Evolutionary conservation across 257 asterid genomes (phyloP).

Genomic region (Gentiana dahurica): DNA sequence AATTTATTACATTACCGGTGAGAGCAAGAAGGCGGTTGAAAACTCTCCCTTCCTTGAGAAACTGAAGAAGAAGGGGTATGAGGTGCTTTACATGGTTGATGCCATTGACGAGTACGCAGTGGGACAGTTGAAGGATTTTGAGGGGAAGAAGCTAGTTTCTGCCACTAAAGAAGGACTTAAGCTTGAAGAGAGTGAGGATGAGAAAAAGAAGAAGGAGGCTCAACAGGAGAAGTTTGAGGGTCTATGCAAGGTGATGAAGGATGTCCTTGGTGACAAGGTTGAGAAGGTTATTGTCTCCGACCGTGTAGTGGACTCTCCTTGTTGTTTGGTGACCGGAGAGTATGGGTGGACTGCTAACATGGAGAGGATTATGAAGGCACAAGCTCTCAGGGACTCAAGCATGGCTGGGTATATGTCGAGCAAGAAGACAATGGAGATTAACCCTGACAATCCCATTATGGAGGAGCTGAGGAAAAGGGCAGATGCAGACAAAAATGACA

Average conservation of each 20-base stretch:
- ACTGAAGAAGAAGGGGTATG: conserved; percentile 47
- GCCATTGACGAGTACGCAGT: conserved; percentile 52
- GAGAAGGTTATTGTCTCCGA: conserved; percentile 45
- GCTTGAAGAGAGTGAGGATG: conserved; percentile 54
- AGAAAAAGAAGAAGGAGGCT: conserved; percentile 33
- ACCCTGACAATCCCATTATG: conserved; percentile 53
- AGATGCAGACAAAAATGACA: conserved; percentile 54
- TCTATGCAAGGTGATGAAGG: conserved; percentile 53
- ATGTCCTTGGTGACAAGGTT: conserved; percentile 45
- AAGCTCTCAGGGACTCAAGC: conserved; percentile 46
- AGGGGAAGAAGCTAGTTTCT: conserved; percentile 48
- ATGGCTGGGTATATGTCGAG: conserved; percentile 57
- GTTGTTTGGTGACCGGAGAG: conserved; percentile 52
- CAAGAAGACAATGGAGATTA: conserved; percentile 58
- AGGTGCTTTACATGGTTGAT: conserved; percentile 48
- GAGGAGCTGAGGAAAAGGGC: conserved; percentile 56
- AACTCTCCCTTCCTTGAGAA: conserved; percentile 57
- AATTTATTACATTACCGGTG: conserved; percentile 49
- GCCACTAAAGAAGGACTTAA: conserved; percentile 59
- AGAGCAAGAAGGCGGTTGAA: conserved; percentile 57
- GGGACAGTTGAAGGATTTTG: conserved; percentile 49
- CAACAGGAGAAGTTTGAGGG: conserved; percentile 37
- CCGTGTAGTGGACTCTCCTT: conserved; percentile 54
- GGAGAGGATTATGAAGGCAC: conserved; percentile 44
- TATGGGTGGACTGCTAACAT: conserved; percentile 49